These are phyloP conservation scores for Coemansia sp. DNA, from an alignment of 192 early-diverging fungal species.

Conservation along the genomic window DNA sequence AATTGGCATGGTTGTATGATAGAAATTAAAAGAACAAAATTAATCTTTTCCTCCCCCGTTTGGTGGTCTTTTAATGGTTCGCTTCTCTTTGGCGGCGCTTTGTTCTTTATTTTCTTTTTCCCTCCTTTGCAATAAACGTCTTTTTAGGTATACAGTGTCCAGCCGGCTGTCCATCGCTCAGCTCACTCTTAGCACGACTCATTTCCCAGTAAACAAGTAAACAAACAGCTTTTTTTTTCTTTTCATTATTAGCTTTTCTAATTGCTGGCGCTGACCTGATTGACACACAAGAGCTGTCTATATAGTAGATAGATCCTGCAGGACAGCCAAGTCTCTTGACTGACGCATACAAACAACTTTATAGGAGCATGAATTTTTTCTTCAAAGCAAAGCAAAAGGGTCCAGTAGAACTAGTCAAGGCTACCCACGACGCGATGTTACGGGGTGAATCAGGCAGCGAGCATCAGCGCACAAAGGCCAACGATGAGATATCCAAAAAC, in stretches of 20 bases:
- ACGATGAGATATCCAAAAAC: constrained; percentile 97
- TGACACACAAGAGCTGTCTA: constrained; percentile 1
- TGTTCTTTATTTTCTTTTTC: background rate
- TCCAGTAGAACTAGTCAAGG: constrained; percentile 85
- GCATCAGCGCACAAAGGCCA: constrained; percentile 69
- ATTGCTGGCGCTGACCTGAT: no score
- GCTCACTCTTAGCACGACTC: constrained; percentile 1
- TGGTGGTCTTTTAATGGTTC: background rate
- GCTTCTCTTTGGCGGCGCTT: background rate
- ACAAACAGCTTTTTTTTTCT: background rate
- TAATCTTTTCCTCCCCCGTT: no score
- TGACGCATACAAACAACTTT: constrained; percentile 1
- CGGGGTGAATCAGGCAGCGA: constrained; percentile 59
- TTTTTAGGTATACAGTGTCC: background rate
- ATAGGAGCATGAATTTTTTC: constrained; percentile 63
- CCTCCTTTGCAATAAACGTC: background rate
- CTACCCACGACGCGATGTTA: constrained; percentile 79
- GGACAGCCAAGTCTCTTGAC: constrained; percentile 1
- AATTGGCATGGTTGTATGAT: background rate
- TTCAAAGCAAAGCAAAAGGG: constrained; percentile 82
- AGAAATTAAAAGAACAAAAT: no score
- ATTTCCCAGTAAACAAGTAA: background rate
- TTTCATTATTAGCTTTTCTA: background rate
- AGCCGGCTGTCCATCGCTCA: background rate
- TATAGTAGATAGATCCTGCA: constrained; percentile 8